phyloP scores from a whole-genome alignment of 2,329 filamentous ascomycete species.

The Cercospora sesami region DNA sequence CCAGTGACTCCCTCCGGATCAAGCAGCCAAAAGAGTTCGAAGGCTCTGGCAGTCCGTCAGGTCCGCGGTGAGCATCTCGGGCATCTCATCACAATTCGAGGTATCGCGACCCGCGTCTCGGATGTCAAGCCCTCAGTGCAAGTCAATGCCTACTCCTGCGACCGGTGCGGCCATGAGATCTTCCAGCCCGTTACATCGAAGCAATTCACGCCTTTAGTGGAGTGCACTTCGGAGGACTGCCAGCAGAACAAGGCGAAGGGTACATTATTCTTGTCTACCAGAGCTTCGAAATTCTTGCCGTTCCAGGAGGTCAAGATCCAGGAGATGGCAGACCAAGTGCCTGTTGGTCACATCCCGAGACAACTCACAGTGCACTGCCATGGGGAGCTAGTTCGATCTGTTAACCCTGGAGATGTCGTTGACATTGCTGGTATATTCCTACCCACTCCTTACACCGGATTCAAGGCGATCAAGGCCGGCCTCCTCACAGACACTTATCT shows the following conservation, averaged over 20 bases:
- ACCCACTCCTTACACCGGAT: slow-evolving; percentile 97
- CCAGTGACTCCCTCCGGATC: slow-evolving; percentile 73
- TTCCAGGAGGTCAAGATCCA: slow-evolving; percentile 99
- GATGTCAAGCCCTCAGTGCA: slow-evolving; percentile 98
- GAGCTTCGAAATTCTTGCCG: slow-evolving; percentile 92
- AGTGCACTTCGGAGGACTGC: slow-evolving; percentile 90
- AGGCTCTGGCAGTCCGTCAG: slow-evolving; percentile 84
- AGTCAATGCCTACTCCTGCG: slow-evolving; percentile 97
- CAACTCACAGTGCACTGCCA: slow-evolving; percentile 88
- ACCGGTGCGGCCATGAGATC: slow-evolving; percentile 93
- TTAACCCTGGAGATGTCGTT: slow-evolving; percentile 92
- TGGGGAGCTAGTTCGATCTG: slow-evolving; percentile 77
- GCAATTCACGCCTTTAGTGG: slow-evolving; percentile 81
- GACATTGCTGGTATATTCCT: slow-evolving; percentile 95
- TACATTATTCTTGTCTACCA: slow-evolving; percentile 89
- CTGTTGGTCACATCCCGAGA: slow-evolving; percentile 93
- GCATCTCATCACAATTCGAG: slow-evolving; percentile 87
- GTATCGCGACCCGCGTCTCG: slow-evolving; percentile 91
- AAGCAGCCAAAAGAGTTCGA: slow-evolving; percentile 58
- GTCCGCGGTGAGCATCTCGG: slow-evolving; percentile 92
- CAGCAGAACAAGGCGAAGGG: slow-evolving; percentile 87
- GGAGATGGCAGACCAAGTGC: slow-evolving; percentile 98
- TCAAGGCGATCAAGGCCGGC: slow-evolving; percentile 93
- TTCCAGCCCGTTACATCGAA: slow-evolving; percentile 94
- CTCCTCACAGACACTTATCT: slow-evolving; percentile 97